Conservation (phyloP, 2,329 filamentous ascomycete species). For the Chaetomiaceae sp. region DNA sequence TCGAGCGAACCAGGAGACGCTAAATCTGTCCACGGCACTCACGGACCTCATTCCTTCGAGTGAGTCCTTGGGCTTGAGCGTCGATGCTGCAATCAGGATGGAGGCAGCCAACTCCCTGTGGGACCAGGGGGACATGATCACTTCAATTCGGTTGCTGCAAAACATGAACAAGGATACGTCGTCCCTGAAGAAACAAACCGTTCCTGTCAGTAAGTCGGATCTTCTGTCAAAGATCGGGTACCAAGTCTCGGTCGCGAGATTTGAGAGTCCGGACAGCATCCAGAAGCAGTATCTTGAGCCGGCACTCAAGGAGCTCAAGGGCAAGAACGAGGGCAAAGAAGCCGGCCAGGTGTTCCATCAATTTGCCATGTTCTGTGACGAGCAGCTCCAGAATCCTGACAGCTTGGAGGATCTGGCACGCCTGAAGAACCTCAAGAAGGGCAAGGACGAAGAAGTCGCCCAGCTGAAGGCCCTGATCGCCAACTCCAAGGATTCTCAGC, state of each 20-base stretch:
- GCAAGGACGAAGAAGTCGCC: conserved; percentile 74
- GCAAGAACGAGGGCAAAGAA: conserved; percentile 61
- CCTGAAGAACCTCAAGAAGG: conserved; percentile 71
- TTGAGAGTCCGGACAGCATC: conserved; percentile 88
- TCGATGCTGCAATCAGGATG: conserved; percentile 72
- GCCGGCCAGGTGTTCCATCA: conserved; percentile 89
- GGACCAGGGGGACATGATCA: conserved; percentile 86
- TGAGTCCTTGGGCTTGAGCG: conserved; percentile 63
- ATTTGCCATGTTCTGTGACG: conserved; percentile 92
- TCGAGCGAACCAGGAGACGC: conserved; percentile 75
- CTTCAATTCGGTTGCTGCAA: conserved; percentile 85
- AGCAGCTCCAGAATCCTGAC: conserved; percentile 84
- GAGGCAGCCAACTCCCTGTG: conserved; percentile 88
- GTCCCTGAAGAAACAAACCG: conserved; percentile 62
- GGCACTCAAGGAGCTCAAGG: conserved; percentile 75
- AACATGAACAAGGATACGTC: conserved; percentile 60
- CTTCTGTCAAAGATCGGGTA: conserved; percentile 83
- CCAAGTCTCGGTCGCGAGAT: conserved; percentile 80
- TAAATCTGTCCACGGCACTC: conserved; percentile 81
- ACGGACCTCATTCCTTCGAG: conserved; percentile 70
- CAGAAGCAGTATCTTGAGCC: conserved; percentile 81
- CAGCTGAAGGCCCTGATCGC: conserved; percentile 63
- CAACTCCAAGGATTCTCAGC: conserved; percentile 47
- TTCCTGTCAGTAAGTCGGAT: conserved; percentile 69
- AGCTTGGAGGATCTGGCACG: conserved; percentile 79